These are phyloP conservation scores for Russula foetens DNA, from an alignment of 768 basidiomycete genomes.

Conservation along the genomic window DNA sequence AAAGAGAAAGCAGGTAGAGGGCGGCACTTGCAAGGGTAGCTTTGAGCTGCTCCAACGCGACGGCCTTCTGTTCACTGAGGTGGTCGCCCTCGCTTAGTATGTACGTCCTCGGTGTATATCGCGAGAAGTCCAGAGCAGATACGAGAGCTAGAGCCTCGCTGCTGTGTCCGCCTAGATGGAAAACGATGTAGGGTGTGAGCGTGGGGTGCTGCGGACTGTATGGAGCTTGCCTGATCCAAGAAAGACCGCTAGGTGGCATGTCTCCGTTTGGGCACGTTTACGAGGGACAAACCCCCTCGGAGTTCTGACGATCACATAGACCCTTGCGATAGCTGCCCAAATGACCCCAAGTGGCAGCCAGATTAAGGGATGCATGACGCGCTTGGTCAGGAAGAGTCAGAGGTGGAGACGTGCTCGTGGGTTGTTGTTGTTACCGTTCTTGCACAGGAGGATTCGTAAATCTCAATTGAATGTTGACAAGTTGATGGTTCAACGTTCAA, in stretches of 20 bases:
- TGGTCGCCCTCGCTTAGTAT: slow-evolving; percentile 74
- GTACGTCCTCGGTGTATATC: slow-evolving; percentile 74
- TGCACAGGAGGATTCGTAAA: no score
- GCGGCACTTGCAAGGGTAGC: slow-evolving; percentile 20
- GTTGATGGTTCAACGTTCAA: no score
- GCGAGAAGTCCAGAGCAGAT: slow-evolving; percentile 61
- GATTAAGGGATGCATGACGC: neutral
- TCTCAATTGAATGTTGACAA: no score
- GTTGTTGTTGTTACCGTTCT: no score
- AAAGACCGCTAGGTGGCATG: slow-evolving; percentile 67
- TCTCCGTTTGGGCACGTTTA: slow-evolving; percentile 17
- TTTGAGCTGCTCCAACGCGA: slow-evolving; percentile 48
- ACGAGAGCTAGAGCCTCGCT: slow-evolving; percentile 73
- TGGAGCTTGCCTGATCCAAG: slow-evolving; percentile 76
- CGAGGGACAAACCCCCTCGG: slow-evolving; percentile 18
- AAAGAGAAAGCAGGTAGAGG: neutral
- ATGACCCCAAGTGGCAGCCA: neutral
- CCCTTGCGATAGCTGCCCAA: slow-evolving; percentile 11
- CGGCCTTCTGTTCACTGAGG: slow-evolving; percentile 67
- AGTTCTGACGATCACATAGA: slow-evolving; percentile 21
- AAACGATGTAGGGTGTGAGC: slow-evolving; percentile 11
- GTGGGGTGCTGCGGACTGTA: neutral
- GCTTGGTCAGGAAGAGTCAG: no score
- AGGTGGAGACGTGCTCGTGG: no score
- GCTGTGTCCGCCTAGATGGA: slow-evolving; percentile 85